phyloP scores from a whole-genome alignment of 2,329 filamentous ascomycete genomes.

The Metarhizium anisopliae region DNA sequence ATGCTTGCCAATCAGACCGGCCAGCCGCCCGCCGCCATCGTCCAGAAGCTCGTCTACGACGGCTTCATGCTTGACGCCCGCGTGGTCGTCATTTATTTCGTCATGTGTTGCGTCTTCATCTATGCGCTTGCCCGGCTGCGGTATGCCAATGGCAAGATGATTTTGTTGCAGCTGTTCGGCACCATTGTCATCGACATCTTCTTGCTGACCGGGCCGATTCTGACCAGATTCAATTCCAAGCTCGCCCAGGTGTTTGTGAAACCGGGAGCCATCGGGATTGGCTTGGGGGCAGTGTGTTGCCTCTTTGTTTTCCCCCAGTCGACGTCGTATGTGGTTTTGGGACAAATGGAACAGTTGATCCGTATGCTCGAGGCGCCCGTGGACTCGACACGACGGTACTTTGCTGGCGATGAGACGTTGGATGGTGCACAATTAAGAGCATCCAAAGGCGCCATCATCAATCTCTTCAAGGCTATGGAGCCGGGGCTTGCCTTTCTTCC shows the following conservation, averaged over 20 bases:
- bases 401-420: constrained; percentile 12
- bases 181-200: constrained; percentile 38
- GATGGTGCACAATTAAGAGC: constrained; percentile 20
- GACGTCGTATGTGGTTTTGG: constrained; percentile 34
- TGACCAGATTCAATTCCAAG: constrained; percentile 30
- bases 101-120: constrained; percentile 33
- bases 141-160: constrained; percentile 34
- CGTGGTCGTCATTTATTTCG: constrained; percentile 28
- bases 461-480: constrained; percentile 26
- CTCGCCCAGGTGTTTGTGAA: constrained; percentile 31
- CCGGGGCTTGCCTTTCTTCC: constrained; percentile 33
- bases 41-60: constrained; percentile 28
- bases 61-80: constrained; percentile 39
- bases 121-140: constrained; percentile 34
- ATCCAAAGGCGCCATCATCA: constrained; percentile 20
- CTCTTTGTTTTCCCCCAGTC: constrained; percentile 40
- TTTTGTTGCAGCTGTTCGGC: constrained; percentile 34
- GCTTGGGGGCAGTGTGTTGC: constrained; percentile 32
- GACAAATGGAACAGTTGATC: constrained; percentile 21
- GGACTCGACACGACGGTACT: constrained; percentile 17
- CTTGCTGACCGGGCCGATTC: constrained; percentile 30
- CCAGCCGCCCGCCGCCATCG: constrained; percentile 15
- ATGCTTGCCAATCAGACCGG: constrained; percentile 19
- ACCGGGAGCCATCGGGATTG: constrained; percentile 36
- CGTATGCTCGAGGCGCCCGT: constrained; percentile 23